Conservation (phyloP, 164 flowering plant species). For the Sedum album region DNA sequence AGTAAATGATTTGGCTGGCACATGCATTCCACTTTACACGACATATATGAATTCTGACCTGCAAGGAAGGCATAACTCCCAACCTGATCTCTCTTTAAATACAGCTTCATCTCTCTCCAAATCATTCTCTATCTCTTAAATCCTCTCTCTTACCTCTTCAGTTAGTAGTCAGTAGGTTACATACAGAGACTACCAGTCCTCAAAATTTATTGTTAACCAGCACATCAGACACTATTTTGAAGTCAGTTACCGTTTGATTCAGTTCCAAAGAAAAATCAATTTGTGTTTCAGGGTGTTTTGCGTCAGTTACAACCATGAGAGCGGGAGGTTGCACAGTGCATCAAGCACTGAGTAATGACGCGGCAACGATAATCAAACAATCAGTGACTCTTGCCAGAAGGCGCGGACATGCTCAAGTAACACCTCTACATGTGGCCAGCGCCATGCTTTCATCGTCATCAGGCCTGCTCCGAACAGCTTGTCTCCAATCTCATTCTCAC, state of each 20-base stretch:
- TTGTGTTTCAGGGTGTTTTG: no score
- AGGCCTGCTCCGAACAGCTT: conserved; percentile 69
- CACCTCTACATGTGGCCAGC: conserved; percentile 93
- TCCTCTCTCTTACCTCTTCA: conserved; percentile 8
- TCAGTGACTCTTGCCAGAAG: conserved; percentile 64
- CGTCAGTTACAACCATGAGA: conserved; percentile 46
- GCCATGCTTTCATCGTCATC: conserved; percentile 75
- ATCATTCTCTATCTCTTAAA: not conserved
- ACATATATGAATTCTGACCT: conserved; percentile 46
- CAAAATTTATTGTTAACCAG: not conserved
- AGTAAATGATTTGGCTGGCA: conserved; percentile 49
- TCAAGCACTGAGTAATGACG: conserved; percentile 77
- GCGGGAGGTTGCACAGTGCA: conserved; percentile 78
- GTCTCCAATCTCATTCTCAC: conserved; percentile 82
- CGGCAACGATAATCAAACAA: conserved; percentile 69
- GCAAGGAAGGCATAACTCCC: conserved; percentile 69
- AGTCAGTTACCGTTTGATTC: not conserved
- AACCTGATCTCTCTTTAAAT: conserved; percentile 18
- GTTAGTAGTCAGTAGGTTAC: not conserved
- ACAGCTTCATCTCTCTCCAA: conserved; percentile 11
- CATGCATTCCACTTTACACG: conserved; percentile 93
- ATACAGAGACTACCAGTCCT: not conserved
- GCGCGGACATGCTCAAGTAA: conserved; percentile 90
- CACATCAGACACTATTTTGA: not conserved
- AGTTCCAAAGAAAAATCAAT: not conserved